phyloP scores from a whole-genome alignment of 2,329 filamentous ascomycete species.

The Calonectria ilicicola region DNA sequence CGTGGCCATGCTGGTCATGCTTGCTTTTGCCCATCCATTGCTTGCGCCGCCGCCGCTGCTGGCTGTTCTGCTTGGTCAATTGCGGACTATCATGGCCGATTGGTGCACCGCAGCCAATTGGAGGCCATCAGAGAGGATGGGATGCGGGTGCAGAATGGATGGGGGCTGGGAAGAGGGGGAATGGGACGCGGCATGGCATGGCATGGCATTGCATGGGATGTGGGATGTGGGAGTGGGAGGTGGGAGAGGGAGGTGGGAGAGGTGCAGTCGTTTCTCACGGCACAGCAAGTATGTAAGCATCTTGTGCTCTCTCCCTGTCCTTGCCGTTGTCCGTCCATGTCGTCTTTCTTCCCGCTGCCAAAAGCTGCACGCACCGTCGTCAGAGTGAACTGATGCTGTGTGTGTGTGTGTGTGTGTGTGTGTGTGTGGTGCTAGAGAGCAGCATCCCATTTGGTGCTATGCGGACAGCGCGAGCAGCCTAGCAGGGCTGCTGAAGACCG shows the following conservation, averaged over 20 bases:
- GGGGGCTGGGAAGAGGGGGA: background rate
- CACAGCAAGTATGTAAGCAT: background rate
- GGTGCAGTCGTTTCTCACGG: background rate
- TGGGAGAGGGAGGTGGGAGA: too few species aligned
- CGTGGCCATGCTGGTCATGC: constrained; percentile 18
- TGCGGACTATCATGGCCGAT: constrained; percentile 15
- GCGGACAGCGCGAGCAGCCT: too few species aligned
- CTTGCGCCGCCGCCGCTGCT: background rate
- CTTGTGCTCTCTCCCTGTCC: too few species aligned
- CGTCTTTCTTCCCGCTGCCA: background rate
- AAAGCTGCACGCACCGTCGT: background rate
- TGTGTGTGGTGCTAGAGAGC: too few species aligned
- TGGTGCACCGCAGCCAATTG: constrained; percentile 1
- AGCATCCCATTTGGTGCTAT: too few species aligned
- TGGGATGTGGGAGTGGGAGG: too few species aligned
- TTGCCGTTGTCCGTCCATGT: too few species aligned
- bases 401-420: too few species aligned
- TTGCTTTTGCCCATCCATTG: constrained; percentile 12
- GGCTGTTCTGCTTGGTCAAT: constrained; percentile 13
- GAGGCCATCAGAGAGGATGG: background rate
- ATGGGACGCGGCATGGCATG: background rate
- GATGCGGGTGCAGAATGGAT: background rate
- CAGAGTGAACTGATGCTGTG: background rate
- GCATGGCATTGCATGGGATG: background rate
- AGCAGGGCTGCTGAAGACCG: too few species aligned